Conservation (phyloP, 1,139 yeast species). For the Yamadazyma friedrichii region DNA sequence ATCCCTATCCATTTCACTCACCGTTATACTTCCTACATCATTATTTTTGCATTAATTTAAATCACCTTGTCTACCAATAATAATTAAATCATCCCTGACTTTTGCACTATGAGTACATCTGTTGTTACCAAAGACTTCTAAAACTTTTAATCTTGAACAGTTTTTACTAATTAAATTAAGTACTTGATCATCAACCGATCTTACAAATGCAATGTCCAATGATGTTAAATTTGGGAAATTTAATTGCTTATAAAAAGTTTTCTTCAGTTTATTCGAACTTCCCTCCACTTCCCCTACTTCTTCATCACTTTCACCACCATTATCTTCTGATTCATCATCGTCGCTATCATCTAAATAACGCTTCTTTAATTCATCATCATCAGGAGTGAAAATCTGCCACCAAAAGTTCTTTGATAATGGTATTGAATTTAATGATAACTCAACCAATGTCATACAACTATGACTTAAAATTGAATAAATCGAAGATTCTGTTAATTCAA, state of each 20-base stretch:
- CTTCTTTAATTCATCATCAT: constrained; percentile 12
- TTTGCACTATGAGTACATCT: constrained; percentile 59
- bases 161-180: constrained; percentile 51
- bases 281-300: not conserved
- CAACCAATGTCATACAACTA: constrained; percentile 64
- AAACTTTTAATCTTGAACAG: constrained; percentile 58
- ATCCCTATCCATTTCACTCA: not conserved
- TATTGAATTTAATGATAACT: constrained; percentile 69
- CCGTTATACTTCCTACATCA: not conserved
- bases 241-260: constrained; percentile 21
- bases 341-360: constrained; percentile 11
- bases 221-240: constrained; percentile 56
- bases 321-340: constrained; percentile 9
- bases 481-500: constrained; percentile 60
- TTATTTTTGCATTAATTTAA: constrained; percentile 27
- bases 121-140: constrained; percentile 81
- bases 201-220: constrained; percentile 73
- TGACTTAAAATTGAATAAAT: constrained; percentile 61
- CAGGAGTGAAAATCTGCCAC: constrained; percentile 38
- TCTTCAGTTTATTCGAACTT: constrained; percentile 8
- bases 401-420: constrained; percentile 53
- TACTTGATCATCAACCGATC: constrained; percentile 66
- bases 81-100: constrained; percentile 52
- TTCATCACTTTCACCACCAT: constrained; percentile 9
- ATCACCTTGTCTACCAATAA: constrained; percentile 79